Evolutionary conservation across 768 basidiomycete species (phyloP).

Genomic region (Daedaleopsis sinensis): DNA sequence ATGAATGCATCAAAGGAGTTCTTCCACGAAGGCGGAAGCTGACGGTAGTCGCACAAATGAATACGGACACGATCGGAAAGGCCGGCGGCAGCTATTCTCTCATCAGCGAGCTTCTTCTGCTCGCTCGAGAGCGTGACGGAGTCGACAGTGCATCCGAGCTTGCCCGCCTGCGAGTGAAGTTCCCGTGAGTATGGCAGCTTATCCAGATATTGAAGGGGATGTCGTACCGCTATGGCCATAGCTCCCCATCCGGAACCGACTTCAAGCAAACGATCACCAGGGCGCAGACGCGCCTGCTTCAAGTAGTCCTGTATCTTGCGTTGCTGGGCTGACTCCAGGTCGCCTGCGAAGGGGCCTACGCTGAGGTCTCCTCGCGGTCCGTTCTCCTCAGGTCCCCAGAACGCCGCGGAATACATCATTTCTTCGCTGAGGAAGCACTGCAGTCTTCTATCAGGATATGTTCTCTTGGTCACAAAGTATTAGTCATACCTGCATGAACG

Average conservation of each 20-base stretch:
- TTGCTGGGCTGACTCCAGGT: constrained; percentile 40
- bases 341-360: constrained; percentile 36
- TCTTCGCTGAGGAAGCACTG: too few relatives aligned
- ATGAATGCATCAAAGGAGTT: constrained; percentile 44
- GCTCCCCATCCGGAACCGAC: constrained; percentile 55
- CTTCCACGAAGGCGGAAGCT: constrained; percentile 38
- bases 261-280: constrained; percentile 49
- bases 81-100: constrained; percentile 36
- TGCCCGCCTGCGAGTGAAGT: constrained; percentile 31
- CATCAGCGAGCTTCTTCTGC: constrained; percentile 41
- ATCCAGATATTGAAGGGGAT: not conserved
- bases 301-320: constrained; percentile 47
- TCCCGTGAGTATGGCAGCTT: too few relatives aligned
- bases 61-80: constrained; percentile 36
- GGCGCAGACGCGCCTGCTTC: constrained; percentile 42
- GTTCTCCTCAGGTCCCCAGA: too few relatives aligned
- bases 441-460: too few relatives aligned
- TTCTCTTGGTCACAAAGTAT: too few relatives aligned
- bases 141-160: constrained; percentile 47
- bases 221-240: constrained; percentile 39
- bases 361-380: too few relatives aligned
- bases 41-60: constrained; percentile 45
- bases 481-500: too few relatives aligned
- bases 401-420: too few relatives aligned
- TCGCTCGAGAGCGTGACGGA: constrained; percentile 45